Evolutionary conservation across 2,329 filamentous ascomycete genomes (phyloP).

Genomic region (Fusarium pseudonygamai): DNA sequence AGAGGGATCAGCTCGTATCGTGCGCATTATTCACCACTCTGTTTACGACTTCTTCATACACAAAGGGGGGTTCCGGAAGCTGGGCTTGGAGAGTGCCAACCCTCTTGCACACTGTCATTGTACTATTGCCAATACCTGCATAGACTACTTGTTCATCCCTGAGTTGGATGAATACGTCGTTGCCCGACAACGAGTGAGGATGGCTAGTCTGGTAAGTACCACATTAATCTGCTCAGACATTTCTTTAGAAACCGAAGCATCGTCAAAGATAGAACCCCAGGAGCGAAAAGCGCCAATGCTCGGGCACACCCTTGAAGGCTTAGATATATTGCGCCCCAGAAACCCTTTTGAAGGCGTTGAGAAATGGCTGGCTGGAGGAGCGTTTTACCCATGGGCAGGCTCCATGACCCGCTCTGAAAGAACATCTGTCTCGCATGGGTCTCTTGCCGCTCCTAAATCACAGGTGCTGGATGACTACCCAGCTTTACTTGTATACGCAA

Average conservation of each 20-base stretch:
- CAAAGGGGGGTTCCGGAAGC: background rate
- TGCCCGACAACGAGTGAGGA: background rate
- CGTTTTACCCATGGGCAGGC: accelerated
- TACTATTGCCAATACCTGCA: slow-evolving; percentile 3
- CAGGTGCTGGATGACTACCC: no score
- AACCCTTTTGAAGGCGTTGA: no score
- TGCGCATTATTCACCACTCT: slow-evolving; percentile 22
- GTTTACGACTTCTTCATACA: slow-evolving; percentile 16
- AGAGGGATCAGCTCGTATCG: slow-evolving; percentile 5
- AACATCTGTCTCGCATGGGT: accelerated
- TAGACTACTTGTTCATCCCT: slow-evolving; percentile 12
- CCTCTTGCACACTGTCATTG: background rate
- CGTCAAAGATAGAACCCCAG: no score
- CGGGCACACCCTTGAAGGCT: no score
- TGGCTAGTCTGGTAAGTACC: no score
- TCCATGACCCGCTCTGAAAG: accelerated
- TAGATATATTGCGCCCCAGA: no score
- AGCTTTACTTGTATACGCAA: no score
- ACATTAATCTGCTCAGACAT: no score
- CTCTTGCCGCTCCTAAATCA: no score
- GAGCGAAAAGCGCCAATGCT: no score
- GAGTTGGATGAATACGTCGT: slow-evolving; percentile 8
- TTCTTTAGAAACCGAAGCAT: no score
- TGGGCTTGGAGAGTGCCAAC: background rate
- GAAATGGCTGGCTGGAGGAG: no score